These are phyloP conservation scores for Microstegium vimineum DNA, from an alignment of 176 grass and related monocot genomes.

Conservation along the genomic window DNA sequence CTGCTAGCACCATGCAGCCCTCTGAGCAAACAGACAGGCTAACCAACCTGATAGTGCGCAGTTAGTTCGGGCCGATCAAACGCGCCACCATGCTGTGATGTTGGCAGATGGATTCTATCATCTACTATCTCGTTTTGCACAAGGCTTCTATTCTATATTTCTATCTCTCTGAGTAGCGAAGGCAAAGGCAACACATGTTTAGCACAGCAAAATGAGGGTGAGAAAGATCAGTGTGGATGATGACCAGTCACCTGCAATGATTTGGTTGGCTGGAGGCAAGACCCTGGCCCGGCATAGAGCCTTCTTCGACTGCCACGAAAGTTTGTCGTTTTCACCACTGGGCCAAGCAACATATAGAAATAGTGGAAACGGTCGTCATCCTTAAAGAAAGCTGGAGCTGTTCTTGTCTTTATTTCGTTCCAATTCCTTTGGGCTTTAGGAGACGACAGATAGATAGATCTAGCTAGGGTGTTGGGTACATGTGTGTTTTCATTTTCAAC, in stretches of 20 bases:
- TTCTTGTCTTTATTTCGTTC: neutral
- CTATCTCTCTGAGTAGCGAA: neutral
- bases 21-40: neutral
- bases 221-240: neutral
- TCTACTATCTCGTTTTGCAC: slow-evolving; percentile 29
- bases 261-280: slow-evolving; percentile 15
- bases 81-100: neutral
- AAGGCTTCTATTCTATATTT: neutral
- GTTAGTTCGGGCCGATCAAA: slow-evolving; percentile 12
- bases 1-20: neutral
- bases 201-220: neutral
- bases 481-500: neutral
- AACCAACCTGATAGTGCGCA: slow-evolving; percentile 14
- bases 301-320: slow-evolving; percentile 22
- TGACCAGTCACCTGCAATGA: slow-evolving; percentile 18
- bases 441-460: neutral
- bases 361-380: neutral
- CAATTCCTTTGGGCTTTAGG: no score
- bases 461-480: neutral
- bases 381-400: slow-evolving; percentile 5
- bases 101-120: neutral
- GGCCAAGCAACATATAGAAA: slow-evolving; percentile 24
- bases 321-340: slow-evolving; percentile 43
- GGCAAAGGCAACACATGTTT: neutral
- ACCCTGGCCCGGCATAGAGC: neutral